Base-by-base conservation (phyloP, 2,329 filamentous ascomycete genomes). In the Aspergillus glaucus region DNA sequence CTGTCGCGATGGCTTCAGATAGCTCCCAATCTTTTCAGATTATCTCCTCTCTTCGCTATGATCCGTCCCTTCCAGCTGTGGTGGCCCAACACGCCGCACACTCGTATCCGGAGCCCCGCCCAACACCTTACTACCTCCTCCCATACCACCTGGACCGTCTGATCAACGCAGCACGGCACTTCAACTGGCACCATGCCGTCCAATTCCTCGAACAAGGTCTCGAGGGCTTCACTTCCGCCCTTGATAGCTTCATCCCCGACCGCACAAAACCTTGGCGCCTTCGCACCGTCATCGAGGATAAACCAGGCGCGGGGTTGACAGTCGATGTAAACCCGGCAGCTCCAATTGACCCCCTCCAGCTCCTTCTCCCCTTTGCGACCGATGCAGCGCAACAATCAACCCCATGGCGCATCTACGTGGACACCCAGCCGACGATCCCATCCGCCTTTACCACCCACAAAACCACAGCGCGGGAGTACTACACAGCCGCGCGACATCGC, bases 401-500 rank as follows among this genome's bases (percentile, higher is more conserved):
- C 12, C 50, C 64, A 46, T 83, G 77, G 75, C 61, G 55, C n/a
- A 58, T 85, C 14, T 66, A 71, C 12, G 60, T 85, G 10, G 83
- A 86, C 63, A 69, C 71, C 0, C 50, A 69, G 24, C 60, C 71
- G 3, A 86, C 78, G 0, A 59, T 64, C 0, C 73, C 77, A 0
- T 77, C 77, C 0, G 77, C 81, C n/a, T 87, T 85, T 62, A 95
- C 91, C 0, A 83, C 85, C 50, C 87, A 87, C 73, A 97, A 98
- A 68, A 97, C 92, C 0, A 93, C 87, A 0, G 74, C 78, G 43
- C 81, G 92, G 12, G 71, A 75, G 8, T 75, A 83, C 63, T 97
- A 97, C 66, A 80, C 87, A 42, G 72, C 71, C 2, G 87, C 89
- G 1, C 80, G 90, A 7, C 62, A 71, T 22, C 78, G 87, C 12